Evolutionary conservation across 805 yeast species (phyloP).

Genomic region (Teunomyces tritomae): DNA sequence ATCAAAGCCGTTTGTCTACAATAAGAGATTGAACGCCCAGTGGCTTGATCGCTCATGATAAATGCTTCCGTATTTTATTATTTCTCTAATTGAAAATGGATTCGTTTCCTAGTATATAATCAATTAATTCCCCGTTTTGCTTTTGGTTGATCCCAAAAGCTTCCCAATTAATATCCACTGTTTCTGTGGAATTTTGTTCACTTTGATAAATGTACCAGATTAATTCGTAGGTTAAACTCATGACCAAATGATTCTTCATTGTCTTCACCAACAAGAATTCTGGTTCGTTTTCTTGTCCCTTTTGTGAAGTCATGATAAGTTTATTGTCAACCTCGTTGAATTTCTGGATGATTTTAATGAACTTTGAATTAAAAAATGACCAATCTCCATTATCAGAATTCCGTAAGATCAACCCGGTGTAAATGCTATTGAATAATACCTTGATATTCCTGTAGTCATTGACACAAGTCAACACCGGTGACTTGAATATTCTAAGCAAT

Average conservation of each 20-base stretch:
- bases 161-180: constrained; percentile 22
- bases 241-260: constrained; percentile 34
- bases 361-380: constrained; percentile 21
- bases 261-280: constrained; percentile 30
- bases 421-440: constrained; percentile 20
- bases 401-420: constrained; percentile 13
- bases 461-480: constrained; percentile 26
- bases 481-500: constrained; percentile 31
- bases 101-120: constrained; percentile 16
- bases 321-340: constrained; percentile 18
- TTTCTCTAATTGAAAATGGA: constrained; percentile 17
- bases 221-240: constrained; percentile 38
- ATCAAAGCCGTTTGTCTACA: constrained; percentile 56
- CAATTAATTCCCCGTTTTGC: constrained; percentile 15
- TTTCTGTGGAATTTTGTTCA: constrained; percentile 9
- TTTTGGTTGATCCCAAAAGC: constrained; percentile 26
- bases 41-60: constrained; percentile 43
- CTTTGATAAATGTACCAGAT: constrained; percentile 36
- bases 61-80: constrained; percentile 1
- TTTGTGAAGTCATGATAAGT: constrained; percentile 4
- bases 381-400: constrained; percentile 18
- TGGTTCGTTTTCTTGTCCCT: constrained; percentile 6
- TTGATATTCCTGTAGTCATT: constrained; percentile 26
- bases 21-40: constrained; percentile 48
- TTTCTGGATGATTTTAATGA: constrained; percentile 22